Evolutionary conservation across 2,329 filamentous ascomycete genomes (phyloP).

Genomic region (Cytospora chrysosperma): DNA sequence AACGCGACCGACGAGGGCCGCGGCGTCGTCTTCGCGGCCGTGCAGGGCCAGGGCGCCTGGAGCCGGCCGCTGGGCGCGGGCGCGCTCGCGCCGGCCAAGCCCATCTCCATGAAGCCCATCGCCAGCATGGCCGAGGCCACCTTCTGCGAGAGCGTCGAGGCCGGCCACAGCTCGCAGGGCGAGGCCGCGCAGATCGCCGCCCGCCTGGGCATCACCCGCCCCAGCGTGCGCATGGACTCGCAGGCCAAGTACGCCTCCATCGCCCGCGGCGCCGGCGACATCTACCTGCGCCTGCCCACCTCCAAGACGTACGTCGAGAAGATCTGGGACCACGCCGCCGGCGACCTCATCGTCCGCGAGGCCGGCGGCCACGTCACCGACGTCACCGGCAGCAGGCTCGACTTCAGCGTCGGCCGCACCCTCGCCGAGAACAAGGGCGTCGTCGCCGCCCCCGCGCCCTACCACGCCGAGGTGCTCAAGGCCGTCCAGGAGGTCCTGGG

Average conservation of each 20-base stretch:
- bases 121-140: conserved; percentile 74
- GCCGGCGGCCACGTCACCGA: conserved; percentile 92
- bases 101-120: conserved; percentile 78
- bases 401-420: conserved; percentile 85
- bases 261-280: conserved; percentile 87
- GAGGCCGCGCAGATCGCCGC: conserved; percentile 83
- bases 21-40: conserved; percentile 85
- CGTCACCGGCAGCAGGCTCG: conserved; percentile 76
- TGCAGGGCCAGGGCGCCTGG: conserved; percentile 75
- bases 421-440: conserved; percentile 90
- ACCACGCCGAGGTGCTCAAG: conserved; percentile 74
- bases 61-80: conserved; percentile 68
- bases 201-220: conserved; percentile 80
- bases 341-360: conserved; percentile 90
- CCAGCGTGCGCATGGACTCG: conserved; percentile 94
- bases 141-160: conserved; percentile 96
- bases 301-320: conserved; percentile 88
- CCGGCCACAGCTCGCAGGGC: conserved; percentile 84
- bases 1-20: conserved; percentile 73
- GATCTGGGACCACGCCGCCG: conserved; percentile 98
- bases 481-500: conserved; percentile 78
- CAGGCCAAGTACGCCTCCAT: conserved; percentile 98
- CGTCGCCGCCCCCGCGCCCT: conserved; percentile 75
- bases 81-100: conserved; percentile 53
- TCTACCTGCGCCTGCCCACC: conserved; percentile 87